Evolutionary conservation across 768 basidiomycete genomes (phyloP).

Genomic region (Auricularia heimuer): DNA sequence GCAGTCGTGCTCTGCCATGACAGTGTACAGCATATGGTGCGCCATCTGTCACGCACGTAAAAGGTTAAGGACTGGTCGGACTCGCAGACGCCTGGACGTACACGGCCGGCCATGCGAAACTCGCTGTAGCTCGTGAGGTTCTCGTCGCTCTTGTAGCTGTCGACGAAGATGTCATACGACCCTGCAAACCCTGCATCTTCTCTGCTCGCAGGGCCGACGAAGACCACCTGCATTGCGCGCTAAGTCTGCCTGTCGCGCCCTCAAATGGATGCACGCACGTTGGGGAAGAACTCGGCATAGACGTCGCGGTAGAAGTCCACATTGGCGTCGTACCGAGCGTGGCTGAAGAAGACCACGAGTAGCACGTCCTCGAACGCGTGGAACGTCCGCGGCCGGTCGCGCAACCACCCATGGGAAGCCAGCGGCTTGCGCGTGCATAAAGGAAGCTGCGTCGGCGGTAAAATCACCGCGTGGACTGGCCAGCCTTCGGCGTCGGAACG

Average conservation of each 20-base stretch:
- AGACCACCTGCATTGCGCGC: constrained; percentile 28
- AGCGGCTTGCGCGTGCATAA: constrained; percentile 18
- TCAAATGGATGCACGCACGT: constrained; percentile 19
- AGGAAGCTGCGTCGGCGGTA: neutral
- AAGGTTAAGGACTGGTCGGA: neutral
- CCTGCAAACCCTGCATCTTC: constrained; percentile 38
- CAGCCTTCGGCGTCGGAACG: neutral
- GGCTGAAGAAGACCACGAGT: constrained; percentile 42
- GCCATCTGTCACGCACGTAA: constrained; percentile 27
- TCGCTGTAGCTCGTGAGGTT: constrained; percentile 27
- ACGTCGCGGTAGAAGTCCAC: constrained; percentile 37
- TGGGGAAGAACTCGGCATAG: constrained; percentile 40
- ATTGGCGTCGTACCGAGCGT: constrained; percentile 36
- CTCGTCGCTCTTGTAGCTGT: constrained; percentile 36
- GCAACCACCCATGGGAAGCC: constrained; percentile 7
- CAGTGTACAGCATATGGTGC: constrained; percentile 44
- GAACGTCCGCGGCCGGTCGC: constrained; percentile 17
- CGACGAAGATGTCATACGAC: constrained; percentile 41
- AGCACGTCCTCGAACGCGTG: constrained; percentile 33
- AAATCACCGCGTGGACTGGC: neutral
- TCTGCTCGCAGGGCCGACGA: constrained; percentile 36
- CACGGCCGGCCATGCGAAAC: constrained; percentile 33
- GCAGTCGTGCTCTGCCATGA: constrained; percentile 31
- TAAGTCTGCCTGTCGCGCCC: too few species aligned
- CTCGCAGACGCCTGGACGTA: constrained; percentile 13